Base-by-base conservation (phyloP, 176 grass and related monocot genomes). In the Secale cereale region DNA sequence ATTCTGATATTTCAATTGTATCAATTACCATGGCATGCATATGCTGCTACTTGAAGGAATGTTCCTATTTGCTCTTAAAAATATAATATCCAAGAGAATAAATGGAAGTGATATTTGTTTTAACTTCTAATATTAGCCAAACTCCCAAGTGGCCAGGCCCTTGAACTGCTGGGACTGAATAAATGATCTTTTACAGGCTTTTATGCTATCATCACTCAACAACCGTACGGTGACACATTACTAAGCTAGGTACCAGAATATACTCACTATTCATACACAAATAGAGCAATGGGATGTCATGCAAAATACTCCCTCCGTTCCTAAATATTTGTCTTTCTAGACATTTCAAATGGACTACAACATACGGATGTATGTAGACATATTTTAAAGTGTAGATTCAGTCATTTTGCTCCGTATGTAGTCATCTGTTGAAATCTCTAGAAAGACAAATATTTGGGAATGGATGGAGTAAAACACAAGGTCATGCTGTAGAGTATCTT, bases 111-210 rank as follows among this genome's bases (percentile, higher is more conserved):
- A 46, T 83, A 57, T 22, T 5, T 29, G 74, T 4, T 66, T 16
- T 59, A 63, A 88, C 57, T 45, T 71, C 59, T 46, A 60, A 78
- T 52, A 52, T 16, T 11, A 88, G n/a, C 35, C 4, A 74, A 57
- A 22, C 22, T 57, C 54, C 41, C 25, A 22, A 78, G 20, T 25
- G n/a, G 10, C 66, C 68, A 16, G n/a, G 59, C 37, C 32, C 20
- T 20, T 61, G 14, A 23, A 82, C 35, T 4, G 19, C 32, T 23
- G n/a, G 64, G 22, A 62, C 52, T 54, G 15, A 56, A 54, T 19
- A 69, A 70, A 78, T 57, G 20, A 16, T 43, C 13, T 43, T 73
- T 17, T 16, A 74, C 40, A 17, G 1, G 23, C 27, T 46, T 43
- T 74, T 74, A 48, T 29, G 41, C 41, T 74, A 74, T 19, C 40